Evolutionary conservation across 164 flowering plant genomes (phyloP), one percentile per base, ranked within the genome.

Genomic region (Dillenia turbinata): DNA sequence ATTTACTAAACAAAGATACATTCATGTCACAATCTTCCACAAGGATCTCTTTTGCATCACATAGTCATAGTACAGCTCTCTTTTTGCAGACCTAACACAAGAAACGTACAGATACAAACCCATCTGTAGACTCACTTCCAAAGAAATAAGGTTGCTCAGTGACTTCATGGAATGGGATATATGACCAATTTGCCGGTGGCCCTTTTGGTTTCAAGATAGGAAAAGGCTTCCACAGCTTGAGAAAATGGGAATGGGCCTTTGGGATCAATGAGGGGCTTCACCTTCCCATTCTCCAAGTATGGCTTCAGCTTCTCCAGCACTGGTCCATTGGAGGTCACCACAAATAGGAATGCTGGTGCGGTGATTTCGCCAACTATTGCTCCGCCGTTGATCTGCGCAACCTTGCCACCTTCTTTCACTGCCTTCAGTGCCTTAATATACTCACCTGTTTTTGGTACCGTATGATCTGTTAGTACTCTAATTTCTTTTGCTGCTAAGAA

Each of bases 111-210:
- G 33, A 26, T 3, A 26, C 3, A 26, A 26, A 26, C 5, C 5
- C 5, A 26, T 26, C 3, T 26, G 33, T 5, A 26, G 5, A 26
- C 33, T 26, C 33, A 26, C 33, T 26, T 26, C 33, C 33, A 26
- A 26, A 1, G 33, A 26, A 26, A 26, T 26, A 26, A 26, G 33
- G 5, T 26, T 26, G 33, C 5, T 26, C 5, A 26, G 5, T 26
- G 5, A 26, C 33, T 26, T 26, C 5, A 26, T 22, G 95, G 85
- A 60, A 89, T 84, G 15, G 96, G 99, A 74, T 81, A 69, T 52
- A 94, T 68, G 61, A 89, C 95, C 14, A 94, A 90, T 71, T 94
- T 94, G 15, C 99, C 99, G 1, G 76, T 78, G 12, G 97, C 97
- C 48, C 76, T 72, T 64, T 78, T 73, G 8, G 84, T 78, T 73